Conservation (phyloP, 2,329 filamentous ascomycete species). For the Penicillium sp. region DNA sequence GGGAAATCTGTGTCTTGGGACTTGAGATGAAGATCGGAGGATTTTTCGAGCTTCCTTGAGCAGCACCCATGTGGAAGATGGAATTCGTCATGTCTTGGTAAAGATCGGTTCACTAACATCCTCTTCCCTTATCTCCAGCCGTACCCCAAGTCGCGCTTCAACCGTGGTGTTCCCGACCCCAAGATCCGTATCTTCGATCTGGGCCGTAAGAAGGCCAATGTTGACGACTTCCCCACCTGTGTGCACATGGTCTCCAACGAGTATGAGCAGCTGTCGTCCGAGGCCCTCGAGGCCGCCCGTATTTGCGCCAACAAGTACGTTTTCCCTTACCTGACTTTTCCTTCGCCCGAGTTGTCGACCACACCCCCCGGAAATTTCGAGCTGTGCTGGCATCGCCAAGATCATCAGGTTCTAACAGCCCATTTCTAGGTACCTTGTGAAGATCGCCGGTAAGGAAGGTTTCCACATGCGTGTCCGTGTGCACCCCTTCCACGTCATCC, state of each 20-base stretch:
- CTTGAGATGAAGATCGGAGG: no score
- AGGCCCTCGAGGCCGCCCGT: slow-evolving; percentile 99
- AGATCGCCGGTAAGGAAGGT: slow-evolving; percentile 69
- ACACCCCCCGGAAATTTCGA: neutral
- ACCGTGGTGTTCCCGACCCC: slow-evolving; percentile 90
- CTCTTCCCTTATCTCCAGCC: slow-evolving; percentile 56
- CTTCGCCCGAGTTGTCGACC: no score
- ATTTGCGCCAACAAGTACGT: slow-evolving; percentile 99
- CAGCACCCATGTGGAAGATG: neutral
- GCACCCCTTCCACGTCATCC: slow-evolving; percentile 99
- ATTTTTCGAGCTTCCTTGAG: neutral
- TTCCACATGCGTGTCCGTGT: slow-evolving; percentile 76
- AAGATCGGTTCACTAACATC: slow-evolving; percentile 24
- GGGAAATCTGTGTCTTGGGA: neutral
- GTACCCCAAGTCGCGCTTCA: slow-evolving; percentile 99
- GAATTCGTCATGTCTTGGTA: neutral
- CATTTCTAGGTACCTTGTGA: slow-evolving; percentile 62
- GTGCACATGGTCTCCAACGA: slow-evolving; percentile 99
- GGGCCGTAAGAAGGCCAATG: slow-evolving; percentile 95
- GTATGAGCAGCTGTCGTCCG: slow-evolving; percentile 99
- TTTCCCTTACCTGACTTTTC: neutral
- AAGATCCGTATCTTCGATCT: slow-evolving; percentile 98
- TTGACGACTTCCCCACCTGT: slow-evolving; percentile 99
- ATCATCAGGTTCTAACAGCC: slow-evolving; percentile 5
- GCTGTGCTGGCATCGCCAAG: neutral